Evolutionary conservation across 257 asterid species (phyloP), one percentile per base, ranked within the genome.

Genomic region (Nicotiana otophora): DNA sequence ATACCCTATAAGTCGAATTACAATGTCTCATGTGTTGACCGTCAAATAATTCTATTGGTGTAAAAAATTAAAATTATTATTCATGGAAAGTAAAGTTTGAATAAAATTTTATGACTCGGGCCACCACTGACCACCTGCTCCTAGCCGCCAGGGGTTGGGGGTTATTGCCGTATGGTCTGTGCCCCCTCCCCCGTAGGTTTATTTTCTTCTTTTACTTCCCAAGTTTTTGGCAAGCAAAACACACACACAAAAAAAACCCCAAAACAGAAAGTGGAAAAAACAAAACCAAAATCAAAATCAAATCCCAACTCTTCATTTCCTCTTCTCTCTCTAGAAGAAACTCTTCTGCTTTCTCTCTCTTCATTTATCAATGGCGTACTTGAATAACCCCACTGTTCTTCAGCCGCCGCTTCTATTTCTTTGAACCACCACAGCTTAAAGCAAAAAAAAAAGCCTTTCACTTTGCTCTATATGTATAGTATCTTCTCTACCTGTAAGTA

Each of bases 371-470:
- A 90, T 90, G 95, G 89, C 86, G 89, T 83, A 86, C 77, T 65
- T 80, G 84, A 63, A 84, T 70, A 89, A 78, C 92, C 89, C 89
- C 88, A 87, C 86, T 87, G 68, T 80, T 83, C 86, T 70, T 77
- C 85, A 79, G 96, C 96, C 96, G 97, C 94, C 93, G 62, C 58
- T 84, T 83, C 87, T 84, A 74, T 87, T 84, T 55, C 84, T 19
- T 74, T 4, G 15, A 53, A 48, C 84, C 83, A 72, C 34, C 17
- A 14, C 23, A 34, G 9, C 77, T 74, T 70, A 51, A 66, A 31
- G 23, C 61, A 9, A 9, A 42, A 31, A 39, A 23, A 23, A 42
- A 42, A 42, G 51, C 74, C 76, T 72, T 63, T n/a, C 4, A 10
- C 46, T 46, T 81, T 78, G 78, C 66, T 69, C 23, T 61, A 20